Percentiles rank a stretch among this genome's conserved stretches.
phyloP scores from a whole-genome alignment of 1,284 basidiomycete genomes.

The Boletus sp. region DNA sequence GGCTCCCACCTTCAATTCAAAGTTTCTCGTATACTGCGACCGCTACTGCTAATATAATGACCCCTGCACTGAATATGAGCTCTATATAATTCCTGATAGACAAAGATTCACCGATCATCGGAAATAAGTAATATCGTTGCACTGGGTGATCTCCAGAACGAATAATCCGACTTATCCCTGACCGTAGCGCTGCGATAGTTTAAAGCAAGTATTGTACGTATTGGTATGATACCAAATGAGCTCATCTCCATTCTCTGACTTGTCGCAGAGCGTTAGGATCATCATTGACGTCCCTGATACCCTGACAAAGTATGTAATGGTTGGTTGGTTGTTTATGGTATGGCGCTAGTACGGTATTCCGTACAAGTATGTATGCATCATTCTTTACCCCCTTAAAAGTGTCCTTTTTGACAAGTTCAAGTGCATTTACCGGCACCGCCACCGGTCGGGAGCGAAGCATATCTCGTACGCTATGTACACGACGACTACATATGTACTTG shows the following conservation, averaged over 20 bases:
- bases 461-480: too few relatives aligned
- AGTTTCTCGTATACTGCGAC: not conserved
- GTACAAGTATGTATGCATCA: too few relatives aligned
- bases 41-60: too few relatives aligned
- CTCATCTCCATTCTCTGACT: not conserved
- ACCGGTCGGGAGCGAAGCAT: too few relatives aligned
- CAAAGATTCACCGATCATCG: not conserved
- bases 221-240: not conserved
- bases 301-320: not conserved
- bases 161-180: not conserved
- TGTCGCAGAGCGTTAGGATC: too few relatives aligned
- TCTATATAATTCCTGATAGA: not conserved
- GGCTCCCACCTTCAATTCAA: not conserved
- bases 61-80: too few relatives aligned
- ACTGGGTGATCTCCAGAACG: not conserved
- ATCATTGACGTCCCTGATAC: not conserved
- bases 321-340: not conserved
- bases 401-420: too few relatives aligned
- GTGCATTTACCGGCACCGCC: too few relatives aligned
- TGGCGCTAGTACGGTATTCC: not conserved
- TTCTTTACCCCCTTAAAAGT: too few relatives aligned
- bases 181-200: not conserved
- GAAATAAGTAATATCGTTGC: too few relatives aligned
- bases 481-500: too few relatives aligned
- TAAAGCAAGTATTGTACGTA: not conserved